Evolutionary conservation across 345 rosid species (phyloP), one percentile per base, ranked within the genome.

Genomic region (Ricinus communis): DNA sequence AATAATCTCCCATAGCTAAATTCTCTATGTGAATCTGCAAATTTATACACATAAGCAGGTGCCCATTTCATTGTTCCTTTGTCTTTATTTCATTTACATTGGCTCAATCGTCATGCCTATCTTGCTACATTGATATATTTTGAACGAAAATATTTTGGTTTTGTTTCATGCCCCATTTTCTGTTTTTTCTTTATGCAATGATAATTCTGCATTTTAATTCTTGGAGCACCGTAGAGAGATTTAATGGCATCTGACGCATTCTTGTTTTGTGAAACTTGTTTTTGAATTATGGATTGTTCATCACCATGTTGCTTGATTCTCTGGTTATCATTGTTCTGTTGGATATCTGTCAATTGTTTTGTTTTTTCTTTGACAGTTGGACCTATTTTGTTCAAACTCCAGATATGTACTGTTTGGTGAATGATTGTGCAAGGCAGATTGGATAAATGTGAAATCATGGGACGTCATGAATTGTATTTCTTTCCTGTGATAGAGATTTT

Each of bases 31-130:
- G 21, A 22, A 66, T 2, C 76, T n/a, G 46, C 51, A 30, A 49
- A 4, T 69, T 62, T 71, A 31, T 43, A 64, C 72, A 56, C 59
- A 41, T 57, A 58, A 38, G 12, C 40, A 73, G 84, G 86, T 80
- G 73, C 61, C 70, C 68, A 43, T 71, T 69, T 65, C 33, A n/a
- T 50, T 49, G 0, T 72, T 69, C 58, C 14, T 10, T n/a, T 31
- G n/a, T 25, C 41, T 47, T 68, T 8, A 43, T 4, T 43, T 62
- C 22, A 4, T 62, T n/a, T 18, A 4, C 30, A 15, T 58, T 15
- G 0, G 9, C 57, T 50, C 45, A 41, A 16, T 19, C 36, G 65
- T 52, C 7, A 12, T 33, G 6, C 38, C 2, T 52, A 22, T 18
- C 56, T 7, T 31, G 16, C 18, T n/a, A n/a, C n/a, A n/a, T n/a